These are phyloP conservation scores for Diaporthe sp. DNA, from an alignment of 2,329 filamentous ascomycete species.

Conservation along the genomic window DNA sequence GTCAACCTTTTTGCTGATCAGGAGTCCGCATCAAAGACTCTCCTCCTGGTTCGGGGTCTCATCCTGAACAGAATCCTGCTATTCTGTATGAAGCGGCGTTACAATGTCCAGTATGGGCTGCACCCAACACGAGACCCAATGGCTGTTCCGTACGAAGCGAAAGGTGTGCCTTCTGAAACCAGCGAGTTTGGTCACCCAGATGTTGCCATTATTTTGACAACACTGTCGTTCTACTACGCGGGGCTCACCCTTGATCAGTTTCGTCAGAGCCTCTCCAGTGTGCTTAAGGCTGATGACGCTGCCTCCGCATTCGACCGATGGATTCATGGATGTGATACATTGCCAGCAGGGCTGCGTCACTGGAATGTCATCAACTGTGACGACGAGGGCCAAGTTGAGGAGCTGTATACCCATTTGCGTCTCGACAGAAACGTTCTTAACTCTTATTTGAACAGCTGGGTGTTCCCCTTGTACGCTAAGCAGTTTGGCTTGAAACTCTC, in stretches of 20 bases:
- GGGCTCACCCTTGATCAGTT: constrained; percentile 56
- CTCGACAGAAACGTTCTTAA: constrained; percentile 67
- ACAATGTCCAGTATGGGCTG: constrained; percentile 76
- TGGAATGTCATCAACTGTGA: constrained; percentile 73
- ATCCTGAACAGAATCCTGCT: constrained; percentile 72
- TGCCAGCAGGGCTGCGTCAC: constrained; percentile 62
- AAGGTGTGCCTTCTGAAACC: constrained; percentile 72
- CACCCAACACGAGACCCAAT: constrained; percentile 68
- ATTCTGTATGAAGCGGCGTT: constrained; percentile 72
- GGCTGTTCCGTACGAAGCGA: constrained; percentile 77
- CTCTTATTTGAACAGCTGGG: constrained; percentile 73
- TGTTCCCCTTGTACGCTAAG: constrained; percentile 76
- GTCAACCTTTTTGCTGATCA: constrained; percentile 50
- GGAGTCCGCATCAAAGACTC: constrained; percentile 47
- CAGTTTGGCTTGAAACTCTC: constrained; percentile 75
- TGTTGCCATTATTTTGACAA: constrained; percentile 75
- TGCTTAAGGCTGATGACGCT: constrained; percentile 70
- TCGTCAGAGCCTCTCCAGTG: constrained; percentile 60
- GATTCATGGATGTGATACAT: constrained; percentile 53
- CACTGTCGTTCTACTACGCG: constrained; percentile 71
- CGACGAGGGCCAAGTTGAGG: constrained; percentile 63
- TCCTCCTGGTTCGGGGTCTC: constrained; percentile 75
- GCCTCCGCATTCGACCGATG: constrained; percentile 68
- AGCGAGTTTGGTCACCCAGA: constrained; percentile 79
- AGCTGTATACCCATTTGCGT: constrained; percentile 66